Evolutionary conservation across 495 filamentous ascomycete species (phyloP).

Genomic region (Pyrenula aspistea): DNA sequence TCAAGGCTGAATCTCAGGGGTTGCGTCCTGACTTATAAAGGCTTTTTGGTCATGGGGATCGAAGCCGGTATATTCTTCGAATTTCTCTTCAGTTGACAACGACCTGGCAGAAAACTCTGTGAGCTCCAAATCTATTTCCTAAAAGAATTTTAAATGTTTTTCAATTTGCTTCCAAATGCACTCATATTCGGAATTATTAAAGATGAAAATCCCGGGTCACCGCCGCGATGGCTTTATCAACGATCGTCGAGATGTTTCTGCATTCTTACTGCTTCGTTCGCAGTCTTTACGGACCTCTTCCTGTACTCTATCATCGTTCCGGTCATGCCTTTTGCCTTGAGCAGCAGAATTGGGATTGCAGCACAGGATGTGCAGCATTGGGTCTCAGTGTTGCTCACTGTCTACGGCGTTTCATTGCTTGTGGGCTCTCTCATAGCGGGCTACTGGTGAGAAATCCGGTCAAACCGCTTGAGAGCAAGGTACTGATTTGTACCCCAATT

Average conservation of each 20-base stretch:
- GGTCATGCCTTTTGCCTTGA: constrained; percentile 63
- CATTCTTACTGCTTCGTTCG: constrained; percentile 35
- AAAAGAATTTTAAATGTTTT: neutral
- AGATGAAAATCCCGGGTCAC: neutral
- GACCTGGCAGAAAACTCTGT: too few species aligned
- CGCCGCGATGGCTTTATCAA: neutral
- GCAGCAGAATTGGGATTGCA: constrained; percentile 40
- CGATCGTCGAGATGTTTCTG: constrained; percentile 31
- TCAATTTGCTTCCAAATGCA: neutral
- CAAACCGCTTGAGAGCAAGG: constrained; percentile 5
- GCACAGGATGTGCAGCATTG: constrained; percentile 53
- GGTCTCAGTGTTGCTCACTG: constrained; percentile 62
- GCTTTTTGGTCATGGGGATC: too few species aligned
- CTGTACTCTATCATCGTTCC: constrained; percentile 68
- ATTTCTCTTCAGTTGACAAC: too few species aligned
- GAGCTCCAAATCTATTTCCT: too few species aligned
- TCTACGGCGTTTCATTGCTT: constrained; percentile 60
- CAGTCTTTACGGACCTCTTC: constrained; percentile 58
- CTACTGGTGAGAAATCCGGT: constrained; percentile 21
- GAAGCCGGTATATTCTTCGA: too few species aligned
- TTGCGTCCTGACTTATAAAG: too few species aligned
- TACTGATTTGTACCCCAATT: constrained; percentile 2
- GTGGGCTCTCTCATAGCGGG: constrained; percentile 22
- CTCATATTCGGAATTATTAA: neutral
- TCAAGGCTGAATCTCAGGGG: too few species aligned